A percentile compares a stretch with the other conserved stretches of the same genome.
phyloP scores from a whole-genome alignment of 2,329 filamentous ascomycete species.

The Clonostachys sp. region DNA sequence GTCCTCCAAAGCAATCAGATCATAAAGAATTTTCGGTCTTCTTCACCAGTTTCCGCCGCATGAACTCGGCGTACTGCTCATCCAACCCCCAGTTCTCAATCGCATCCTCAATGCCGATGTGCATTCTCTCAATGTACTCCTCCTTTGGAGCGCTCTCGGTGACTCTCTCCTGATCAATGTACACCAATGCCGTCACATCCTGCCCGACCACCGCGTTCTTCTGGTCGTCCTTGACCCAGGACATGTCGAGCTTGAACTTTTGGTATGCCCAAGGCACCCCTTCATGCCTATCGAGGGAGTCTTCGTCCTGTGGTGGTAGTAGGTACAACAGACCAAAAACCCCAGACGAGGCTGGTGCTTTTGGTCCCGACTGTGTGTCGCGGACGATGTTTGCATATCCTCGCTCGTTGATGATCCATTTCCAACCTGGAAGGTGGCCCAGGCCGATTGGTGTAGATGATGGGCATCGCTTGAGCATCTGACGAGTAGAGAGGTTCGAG shows the following conservation, averaged over 20 bases:
- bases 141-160: conserved; percentile 32
- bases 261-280: conserved; percentile 60
- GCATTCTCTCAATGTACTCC: conserved; percentile 63
- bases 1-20: too few species aligned
- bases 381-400: conserved; percentile 65
- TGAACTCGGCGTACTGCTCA: conserved; percentile 41
- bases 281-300: conserved; percentile 49
- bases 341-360: conserved; percentile 13
- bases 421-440: conserved; percentile 50
- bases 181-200: conserved; percentile 44
- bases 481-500: conserved; percentile 61
- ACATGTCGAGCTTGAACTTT: conserved; percentile 35
- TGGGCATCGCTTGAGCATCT: conserved; percentile 63
- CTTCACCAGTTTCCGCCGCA: too few species aligned
- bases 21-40: too few species aligned
- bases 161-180: conserved; percentile 45
- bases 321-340: conserved; percentile 56
- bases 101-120: conserved; percentile 57
- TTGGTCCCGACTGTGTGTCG: background rate
- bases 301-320: conserved; percentile 44
- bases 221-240: conserved; percentile 14
- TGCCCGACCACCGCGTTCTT: conserved; percentile 11
- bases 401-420: conserved; percentile 62
- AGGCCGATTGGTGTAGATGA: conserved; percentile 49
- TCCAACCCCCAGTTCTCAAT: conserved; percentile 47